Percentiles rank a stretch among this genome's conserved stretches.
Evolutionary conservation across 148 eudicot species (phyloP).

Genomic region (Chenopodium album): DNA sequence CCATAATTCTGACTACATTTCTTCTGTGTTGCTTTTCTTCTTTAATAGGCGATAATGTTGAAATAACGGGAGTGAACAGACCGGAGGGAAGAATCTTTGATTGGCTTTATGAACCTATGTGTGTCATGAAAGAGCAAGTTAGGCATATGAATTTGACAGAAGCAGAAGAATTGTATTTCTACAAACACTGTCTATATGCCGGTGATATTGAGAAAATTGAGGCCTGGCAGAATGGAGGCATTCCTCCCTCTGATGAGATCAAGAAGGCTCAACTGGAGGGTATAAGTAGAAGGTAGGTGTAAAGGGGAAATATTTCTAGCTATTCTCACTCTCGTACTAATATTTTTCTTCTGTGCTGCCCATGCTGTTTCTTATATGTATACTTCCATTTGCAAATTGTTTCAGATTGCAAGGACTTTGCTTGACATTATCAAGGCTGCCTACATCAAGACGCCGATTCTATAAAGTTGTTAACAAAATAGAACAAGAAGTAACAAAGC

Average conservation of each 20-base stretch:
- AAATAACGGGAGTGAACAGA: conserved; percentile 30
- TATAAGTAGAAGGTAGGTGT: conserved; percentile 27
- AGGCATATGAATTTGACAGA: conserved; percentile 26
- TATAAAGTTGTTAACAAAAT: conserved; percentile 27
- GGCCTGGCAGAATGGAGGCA: conserved; percentile 25
- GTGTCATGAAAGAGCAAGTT: conserved; percentile 27
- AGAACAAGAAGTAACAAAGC: conserved; percentile 13
- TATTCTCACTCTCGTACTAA: background rate
- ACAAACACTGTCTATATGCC: conserved; percentile 24
- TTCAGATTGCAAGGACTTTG: conserved; percentile 32
- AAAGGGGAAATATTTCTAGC: background rate
- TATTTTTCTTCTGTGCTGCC: background rate
- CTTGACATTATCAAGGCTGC: conserved; percentile 27
- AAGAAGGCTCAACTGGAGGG: conserved; percentile 28
- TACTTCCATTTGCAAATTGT: background rate
- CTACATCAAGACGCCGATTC: conserved; percentile 29
- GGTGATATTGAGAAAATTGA: conserved; percentile 22
- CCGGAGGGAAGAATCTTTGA: conserved; percentile 32
- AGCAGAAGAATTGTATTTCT: conserved; percentile 28
- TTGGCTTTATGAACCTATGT: conserved; percentile 32
- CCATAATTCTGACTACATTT: background rate
- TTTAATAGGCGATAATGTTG: conserved; percentile 23
- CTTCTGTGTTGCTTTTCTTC: background rate
- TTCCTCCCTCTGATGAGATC: conserved; percentile 26
- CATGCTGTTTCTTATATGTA: background rate